Evolutionary conservation across 2,329 filamentous ascomycete genomes (phyloP).

Genomic region (Oidium heveae): DNA sequence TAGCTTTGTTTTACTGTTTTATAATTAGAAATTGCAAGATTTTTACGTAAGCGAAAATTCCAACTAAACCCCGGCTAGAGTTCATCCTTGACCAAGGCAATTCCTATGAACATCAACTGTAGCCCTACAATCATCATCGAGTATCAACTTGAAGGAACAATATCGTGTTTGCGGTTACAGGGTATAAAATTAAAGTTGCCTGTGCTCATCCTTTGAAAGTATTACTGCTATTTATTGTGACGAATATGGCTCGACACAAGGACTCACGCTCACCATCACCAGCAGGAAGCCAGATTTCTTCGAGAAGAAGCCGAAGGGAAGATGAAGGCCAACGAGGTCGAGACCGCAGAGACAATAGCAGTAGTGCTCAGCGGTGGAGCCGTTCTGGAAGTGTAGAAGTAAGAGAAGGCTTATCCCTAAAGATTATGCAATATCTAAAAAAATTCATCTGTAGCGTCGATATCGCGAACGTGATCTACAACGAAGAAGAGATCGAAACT

Average conservation of each 20-base stretch:
- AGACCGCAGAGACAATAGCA: conserved; percentile 24
- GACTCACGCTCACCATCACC: conserved; percentile 71
- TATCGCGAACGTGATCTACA: conserved; percentile 33
- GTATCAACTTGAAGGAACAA: not conserved
- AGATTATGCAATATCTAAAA: conserved; percentile 13
- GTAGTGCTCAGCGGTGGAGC: conserved; percentile 26
- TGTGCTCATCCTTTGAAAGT: conserved; percentile 11
- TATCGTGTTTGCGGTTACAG: not conserved
- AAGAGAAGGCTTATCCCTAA: conserved; percentile 15
- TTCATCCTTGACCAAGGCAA: too few species aligned
- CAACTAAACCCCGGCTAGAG: too few species aligned
- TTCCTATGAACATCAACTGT: too few species aligned
- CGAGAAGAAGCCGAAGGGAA: conserved; percentile 28
- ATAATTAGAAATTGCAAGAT: too few species aligned
- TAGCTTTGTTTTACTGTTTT: too few species aligned
- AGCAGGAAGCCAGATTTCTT: conserved; percentile 62
- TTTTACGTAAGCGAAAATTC: too few species aligned
- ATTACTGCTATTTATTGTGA: conserved; percentile 19
- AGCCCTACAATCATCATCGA: too few species aligned
- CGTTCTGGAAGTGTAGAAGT: conserved; percentile 38
- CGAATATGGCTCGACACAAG: conserved; percentile 33
- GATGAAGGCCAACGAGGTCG: conserved; percentile 24
- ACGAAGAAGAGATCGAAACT: conserved; percentile 43
- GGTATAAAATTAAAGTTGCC: not conserved
- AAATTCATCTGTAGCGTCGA: conserved; percentile 25